A percentile compares a stretch with the other conserved stretches of the same genome.
Conservation (phyloP, 306 rosid species). For the Adenanthera pavonina region DNA sequence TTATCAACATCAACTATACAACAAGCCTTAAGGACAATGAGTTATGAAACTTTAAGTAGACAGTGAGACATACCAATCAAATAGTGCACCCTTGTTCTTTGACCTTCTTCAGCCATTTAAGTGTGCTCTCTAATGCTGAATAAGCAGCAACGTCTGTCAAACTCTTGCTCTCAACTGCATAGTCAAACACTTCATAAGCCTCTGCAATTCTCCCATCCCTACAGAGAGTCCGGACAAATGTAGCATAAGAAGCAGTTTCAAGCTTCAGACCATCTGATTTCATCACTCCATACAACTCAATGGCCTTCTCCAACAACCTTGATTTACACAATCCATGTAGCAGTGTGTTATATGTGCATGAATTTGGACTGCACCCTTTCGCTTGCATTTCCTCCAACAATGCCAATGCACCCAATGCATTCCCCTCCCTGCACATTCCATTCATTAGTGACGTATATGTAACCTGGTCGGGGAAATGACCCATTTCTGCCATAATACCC, state of each 20-base stretch:
- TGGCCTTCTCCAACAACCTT: constrained; percentile 71
- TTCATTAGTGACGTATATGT: constrained; percentile 90
- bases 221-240: constrained; percentile 77
- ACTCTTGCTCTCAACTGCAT: constrained; percentile 87
- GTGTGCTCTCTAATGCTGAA: constrained; percentile 72
- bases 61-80: constrained; percentile 49
- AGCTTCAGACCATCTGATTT: constrained; percentile 66
- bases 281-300: constrained; percentile 70
- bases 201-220: constrained; percentile 78
- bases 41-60: background rate
- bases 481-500: constrained; percentile 69
- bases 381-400: constrained; percentile 81
- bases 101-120: constrained; percentile 70
- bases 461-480: constrained; percentile 73
- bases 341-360: constrained; percentile 79
- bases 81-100: constrained; percentile 58
- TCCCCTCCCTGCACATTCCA: constrained; percentile 83
- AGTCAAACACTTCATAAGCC: constrained; percentile 91
- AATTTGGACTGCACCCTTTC: constrained; percentile 73
- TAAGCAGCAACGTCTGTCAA: constrained; percentile 77
- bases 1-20: background rate
- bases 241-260: constrained; percentile 80
- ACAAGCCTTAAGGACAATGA: constrained; percentile 20
- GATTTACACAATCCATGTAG: constrained; percentile 80
- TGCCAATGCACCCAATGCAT: constrained; percentile 63